Percentiles rank a stretch among this genome's conserved stretches.
These are phyloP conservation scores for Omphalea diandra DNA, from an alignment of 441 rosid species.

Conservation along the genomic window DNA sequence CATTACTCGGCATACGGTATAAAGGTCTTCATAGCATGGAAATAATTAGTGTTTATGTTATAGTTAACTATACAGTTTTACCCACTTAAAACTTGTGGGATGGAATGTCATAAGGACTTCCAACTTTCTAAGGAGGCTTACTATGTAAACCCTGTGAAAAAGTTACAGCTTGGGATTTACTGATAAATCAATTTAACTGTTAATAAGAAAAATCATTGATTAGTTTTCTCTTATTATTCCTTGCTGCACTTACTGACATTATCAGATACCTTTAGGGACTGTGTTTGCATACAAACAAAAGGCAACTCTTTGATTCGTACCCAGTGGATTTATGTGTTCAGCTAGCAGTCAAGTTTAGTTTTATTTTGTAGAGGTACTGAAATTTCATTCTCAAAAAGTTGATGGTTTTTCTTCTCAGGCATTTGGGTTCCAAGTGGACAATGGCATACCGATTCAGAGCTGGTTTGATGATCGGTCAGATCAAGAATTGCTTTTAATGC, in stretches of 20 bases:
- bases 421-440: slow-evolving; percentile 97
- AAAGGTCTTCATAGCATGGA: background rate
- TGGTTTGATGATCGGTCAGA: slow-evolving; percentile 88
- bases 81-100: too few relatives aligned
- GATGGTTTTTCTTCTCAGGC: slow-evolving; percentile 47
- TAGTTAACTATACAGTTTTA: background rate
- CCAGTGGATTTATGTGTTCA: background rate
- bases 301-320: background rate
- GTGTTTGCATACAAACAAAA: background rate
- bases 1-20: background rate
- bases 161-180: too few relatives aligned
- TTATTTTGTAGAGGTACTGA: background rate
- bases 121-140: too few relatives aligned
- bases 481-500: slow-evolving; percentile 70
- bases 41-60: background rate
- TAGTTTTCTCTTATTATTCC: background rate
- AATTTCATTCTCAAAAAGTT: background rate
- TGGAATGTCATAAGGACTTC: too few relatives aligned
- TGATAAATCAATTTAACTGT: too few relatives aligned
- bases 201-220: background rate
- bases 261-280: background rate
- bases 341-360: background rate
- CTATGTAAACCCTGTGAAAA: too few relatives aligned
- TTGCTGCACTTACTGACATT: background rate
- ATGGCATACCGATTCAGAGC: slow-evolving; percentile 96